Evolutionary conservation across 2,329 filamentous ascomycete genomes (phyloP).

Genomic region (Calycina herbarum): DNA sequence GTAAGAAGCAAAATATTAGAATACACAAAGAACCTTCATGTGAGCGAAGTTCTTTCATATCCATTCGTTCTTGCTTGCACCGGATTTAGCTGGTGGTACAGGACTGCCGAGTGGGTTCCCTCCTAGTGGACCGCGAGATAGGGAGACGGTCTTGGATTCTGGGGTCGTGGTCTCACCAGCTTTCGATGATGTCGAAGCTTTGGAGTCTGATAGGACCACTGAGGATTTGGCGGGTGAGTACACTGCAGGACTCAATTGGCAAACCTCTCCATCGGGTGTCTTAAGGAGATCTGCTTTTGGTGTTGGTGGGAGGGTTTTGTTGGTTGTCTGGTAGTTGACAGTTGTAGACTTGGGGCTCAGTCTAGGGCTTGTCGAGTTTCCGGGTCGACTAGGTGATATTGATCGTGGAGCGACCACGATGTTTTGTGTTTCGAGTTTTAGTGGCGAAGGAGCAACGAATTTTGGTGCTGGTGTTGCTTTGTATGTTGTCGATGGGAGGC

Average conservation of each 20-base stretch:
- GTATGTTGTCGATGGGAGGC: conserved; percentile 38
- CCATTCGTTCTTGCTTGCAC: conserved; percentile 12
- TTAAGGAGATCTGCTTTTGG: conserved; percentile 16
- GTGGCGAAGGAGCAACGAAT: conserved; percentile 30
- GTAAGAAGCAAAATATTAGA: not conserved
- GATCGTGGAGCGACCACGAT: conserved; percentile 6
- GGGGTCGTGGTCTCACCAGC: not conserved
- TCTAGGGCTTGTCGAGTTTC: conserved; percentile 6
- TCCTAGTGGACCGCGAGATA: conserved; percentile 12
- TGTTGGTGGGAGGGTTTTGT: conserved; percentile 21
- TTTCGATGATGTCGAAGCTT: not conserved
- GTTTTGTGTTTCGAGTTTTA: conserved; percentile 17
- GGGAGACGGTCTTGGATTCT: conserved; percentile 6
- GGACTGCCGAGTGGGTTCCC: conserved; percentile 15
- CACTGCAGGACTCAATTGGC: conserved; percentile 48
- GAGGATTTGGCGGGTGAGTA: conserved; percentile 40
- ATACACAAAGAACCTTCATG: not conserved
- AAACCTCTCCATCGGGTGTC: not conserved
- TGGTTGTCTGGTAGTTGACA: conserved; percentile 8
- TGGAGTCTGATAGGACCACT: conserved; percentile 2
- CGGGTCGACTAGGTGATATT: not conserved
- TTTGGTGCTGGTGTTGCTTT: conserved; percentile 37
- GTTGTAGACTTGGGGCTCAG: conserved; percentile 8
- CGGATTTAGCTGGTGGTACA: not conserved
- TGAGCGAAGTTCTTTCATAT: conserved; percentile 13